A percentile compares a stretch with the other conserved stretches of the same genome.
Conservation (phyloP, 257 asterid genomes). For the Lycium barbarum region DNA sequence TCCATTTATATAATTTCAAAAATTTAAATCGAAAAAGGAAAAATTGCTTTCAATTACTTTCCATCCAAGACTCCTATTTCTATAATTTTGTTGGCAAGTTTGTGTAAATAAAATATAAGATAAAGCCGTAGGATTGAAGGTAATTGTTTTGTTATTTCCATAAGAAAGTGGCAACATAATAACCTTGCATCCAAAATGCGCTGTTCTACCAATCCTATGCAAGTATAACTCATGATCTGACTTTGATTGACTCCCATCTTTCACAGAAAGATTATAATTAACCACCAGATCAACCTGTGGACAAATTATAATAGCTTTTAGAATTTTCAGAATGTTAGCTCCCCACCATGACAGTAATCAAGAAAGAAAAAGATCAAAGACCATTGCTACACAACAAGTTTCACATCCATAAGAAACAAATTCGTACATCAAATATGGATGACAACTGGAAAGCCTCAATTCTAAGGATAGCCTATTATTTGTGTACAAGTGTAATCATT, state of each 20-base stretch:
- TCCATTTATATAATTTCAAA: no score
- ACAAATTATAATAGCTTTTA: constrained; percentile 11
- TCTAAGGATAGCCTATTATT: constrained; percentile 62
- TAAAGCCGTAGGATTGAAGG: no score
- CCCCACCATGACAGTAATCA: constrained; percentile 25
- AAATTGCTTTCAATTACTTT: no score
- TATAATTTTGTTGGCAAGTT: no score
- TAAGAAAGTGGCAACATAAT: constrained; percentile 15
- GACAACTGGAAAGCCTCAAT: not conserved
- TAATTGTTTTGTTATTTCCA: no score
- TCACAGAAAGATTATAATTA: constrained; percentile 82
- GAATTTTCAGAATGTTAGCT: constrained; percentile 6
- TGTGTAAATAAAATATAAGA: no score
- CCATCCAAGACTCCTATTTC: no score
- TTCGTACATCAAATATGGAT: not conserved
- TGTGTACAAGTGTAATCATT: no score
- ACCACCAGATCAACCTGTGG: constrained; percentile 92
- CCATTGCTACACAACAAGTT: not conserved
- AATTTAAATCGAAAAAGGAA: no score
- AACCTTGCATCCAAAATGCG: constrained; percentile 99
- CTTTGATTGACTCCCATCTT: constrained; percentile 47
- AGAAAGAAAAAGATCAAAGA: not conserved
- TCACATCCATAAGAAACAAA: not conserved
- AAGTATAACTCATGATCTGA: constrained; percentile 91
- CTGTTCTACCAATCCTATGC: constrained; percentile 97